Evolutionary conservation across 345 rosid genomes (phyloP).

Genomic region (Gossypium thurberi): DNA sequence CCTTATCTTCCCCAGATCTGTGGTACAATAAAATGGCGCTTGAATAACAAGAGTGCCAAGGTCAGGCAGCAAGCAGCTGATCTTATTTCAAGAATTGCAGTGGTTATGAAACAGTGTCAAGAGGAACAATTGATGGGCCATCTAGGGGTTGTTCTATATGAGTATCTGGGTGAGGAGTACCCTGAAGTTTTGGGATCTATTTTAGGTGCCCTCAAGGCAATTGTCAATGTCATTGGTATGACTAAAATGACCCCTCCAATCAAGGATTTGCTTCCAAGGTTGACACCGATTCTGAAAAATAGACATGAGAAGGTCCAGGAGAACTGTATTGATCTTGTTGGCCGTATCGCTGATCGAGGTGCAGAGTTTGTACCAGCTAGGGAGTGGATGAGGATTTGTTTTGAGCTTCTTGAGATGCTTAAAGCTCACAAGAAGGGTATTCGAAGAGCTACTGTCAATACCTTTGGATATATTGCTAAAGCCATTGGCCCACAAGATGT

Average conservation of each 20-base stretch:
- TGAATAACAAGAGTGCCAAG: slow-evolving; percentile 99
- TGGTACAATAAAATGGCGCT: slow-evolving; percentile 98
- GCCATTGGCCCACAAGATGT: slow-evolving; percentile 99
- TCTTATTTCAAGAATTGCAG: slow-evolving; percentile 94
- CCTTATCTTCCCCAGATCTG: slow-evolving; percentile 99
- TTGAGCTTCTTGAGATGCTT: slow-evolving; percentile 99
- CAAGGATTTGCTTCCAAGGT: slow-evolving; percentile 94
- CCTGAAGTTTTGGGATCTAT: slow-evolving; percentile 98
- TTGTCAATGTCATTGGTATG: slow-evolving; percentile 98
- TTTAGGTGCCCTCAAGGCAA: slow-evolving; percentile 96
- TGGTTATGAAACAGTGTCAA: slow-evolving; percentile 97
- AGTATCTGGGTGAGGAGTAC: slow-evolving; percentile 95
- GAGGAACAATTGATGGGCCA: slow-evolving; percentile 99
- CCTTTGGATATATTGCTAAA: slow-evolving; percentile 96
- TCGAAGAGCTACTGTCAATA: slow-evolving; percentile 92
- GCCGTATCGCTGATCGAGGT: slow-evolving; percentile 98
- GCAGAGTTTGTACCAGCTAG: slow-evolving; percentile 99
- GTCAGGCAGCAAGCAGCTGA: slow-evolving; percentile 99
- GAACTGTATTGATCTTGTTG: slow-evolving; percentile 96
- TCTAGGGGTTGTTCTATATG: slow-evolving; percentile 95
- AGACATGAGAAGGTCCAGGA: slow-evolving; percentile 99
- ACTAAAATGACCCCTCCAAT: slow-evolving; percentile 99
- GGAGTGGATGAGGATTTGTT: slow-evolving; percentile 99
- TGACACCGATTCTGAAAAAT: slow-evolving; percentile 96
- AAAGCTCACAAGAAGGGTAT: slow-evolving; percentile 99